Evolutionary conservation across 1,139 yeast genomes (phyloP).

Genomic region (Saccharomyces hybrid): DNA sequence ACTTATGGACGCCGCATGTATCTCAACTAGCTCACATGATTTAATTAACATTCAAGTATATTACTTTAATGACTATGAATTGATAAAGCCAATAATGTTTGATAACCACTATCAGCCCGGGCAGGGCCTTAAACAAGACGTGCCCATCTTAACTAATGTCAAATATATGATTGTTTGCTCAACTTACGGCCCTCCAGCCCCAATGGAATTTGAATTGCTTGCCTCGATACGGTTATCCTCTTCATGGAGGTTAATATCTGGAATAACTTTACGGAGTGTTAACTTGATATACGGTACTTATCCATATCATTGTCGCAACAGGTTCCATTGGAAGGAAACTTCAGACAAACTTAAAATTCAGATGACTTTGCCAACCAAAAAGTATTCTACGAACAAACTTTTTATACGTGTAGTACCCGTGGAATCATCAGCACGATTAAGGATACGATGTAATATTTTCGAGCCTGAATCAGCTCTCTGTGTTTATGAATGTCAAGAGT

Average conservation of each 20-base stretch:
- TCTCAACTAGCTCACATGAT: constrained; percentile 26
- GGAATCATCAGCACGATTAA: constrained; percentile 17
- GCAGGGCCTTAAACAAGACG: constrained; percentile 23
- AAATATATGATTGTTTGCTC: constrained; percentile 35
- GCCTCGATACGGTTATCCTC: background rate
- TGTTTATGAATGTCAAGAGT: constrained; percentile 10
- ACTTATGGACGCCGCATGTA: constrained; percentile 39
- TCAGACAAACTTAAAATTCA: constrained; percentile 8
- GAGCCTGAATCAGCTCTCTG: constrained; percentile 17
- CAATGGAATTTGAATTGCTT: background rate
- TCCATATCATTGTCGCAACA: background rate
- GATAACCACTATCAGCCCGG: constrained; percentile 33
- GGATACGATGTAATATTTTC: constrained; percentile 29
- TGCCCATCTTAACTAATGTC: constrained; percentile 36
- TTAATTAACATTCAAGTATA: constrained; percentile 32
- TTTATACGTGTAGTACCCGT: constrained; percentile 14
- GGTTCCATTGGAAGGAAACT: background rate
- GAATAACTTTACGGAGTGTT: background rate
- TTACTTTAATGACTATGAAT: constrained; percentile 29
- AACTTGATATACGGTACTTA: background rate
- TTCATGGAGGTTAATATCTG: background rate
- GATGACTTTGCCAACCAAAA: constrained; percentile 11
- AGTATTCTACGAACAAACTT: constrained; percentile 17
- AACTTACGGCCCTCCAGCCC: constrained; percentile 18
- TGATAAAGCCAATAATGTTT: constrained; percentile 29